Evolutionary conservation across 2,329 filamentous ascomycete genomes (phyloP).

Genomic region (Verticillium nubilum): DNA sequence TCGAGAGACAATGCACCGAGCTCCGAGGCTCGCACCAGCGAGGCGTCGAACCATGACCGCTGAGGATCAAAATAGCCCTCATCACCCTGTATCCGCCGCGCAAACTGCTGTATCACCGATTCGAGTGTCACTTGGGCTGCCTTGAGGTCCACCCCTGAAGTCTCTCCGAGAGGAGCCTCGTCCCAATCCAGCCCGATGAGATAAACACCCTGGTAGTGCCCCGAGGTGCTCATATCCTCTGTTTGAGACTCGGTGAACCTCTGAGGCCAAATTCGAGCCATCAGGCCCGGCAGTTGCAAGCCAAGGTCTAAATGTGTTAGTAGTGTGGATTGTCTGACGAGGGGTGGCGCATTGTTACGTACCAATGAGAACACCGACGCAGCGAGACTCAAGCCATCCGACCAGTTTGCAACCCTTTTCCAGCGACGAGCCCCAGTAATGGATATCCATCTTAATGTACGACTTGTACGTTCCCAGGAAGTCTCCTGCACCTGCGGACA

Average conservation of each 20-base stretch:
- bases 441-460: constrained; percentile 56
- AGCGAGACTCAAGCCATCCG: constrained; percentile 60
- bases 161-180: constrained; percentile 25
- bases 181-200: constrained; percentile 49
- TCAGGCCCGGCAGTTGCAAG: constrained; percentile 42
- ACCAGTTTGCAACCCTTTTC: constrained; percentile 49
- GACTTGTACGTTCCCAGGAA: constrained; percentile 48
- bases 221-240: constrained; percentile 16
- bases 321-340: constrained; percentile 2
- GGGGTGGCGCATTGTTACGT: constrained; percentile 18
- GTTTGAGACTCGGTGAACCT: constrained; percentile 40
- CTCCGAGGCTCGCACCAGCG: constrained; percentile 29
- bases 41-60: constrained; percentile 42
- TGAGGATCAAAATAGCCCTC: constrained; percentile 42
- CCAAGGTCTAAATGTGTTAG: constrained; percentile 44
- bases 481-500: constrained; percentile 25
- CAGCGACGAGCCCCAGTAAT: constrained; percentile 59
- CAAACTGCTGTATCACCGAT: constrained; percentile 39
- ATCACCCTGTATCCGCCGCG: constrained; percentile 38
- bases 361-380: constrained; percentile 53
- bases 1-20: constrained; percentile 40
- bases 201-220: constrained; percentile 56
- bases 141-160: constrained; percentile 17
- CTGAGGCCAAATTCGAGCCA: constrained; percentile 57
- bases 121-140: constrained; percentile 36